Percentiles rank a stretch among this genome's conserved stretches.
Evolutionary conservation across 2,329 filamentous ascomycete species (phyloP).

Genomic region (Diaporthe sp.): DNA sequence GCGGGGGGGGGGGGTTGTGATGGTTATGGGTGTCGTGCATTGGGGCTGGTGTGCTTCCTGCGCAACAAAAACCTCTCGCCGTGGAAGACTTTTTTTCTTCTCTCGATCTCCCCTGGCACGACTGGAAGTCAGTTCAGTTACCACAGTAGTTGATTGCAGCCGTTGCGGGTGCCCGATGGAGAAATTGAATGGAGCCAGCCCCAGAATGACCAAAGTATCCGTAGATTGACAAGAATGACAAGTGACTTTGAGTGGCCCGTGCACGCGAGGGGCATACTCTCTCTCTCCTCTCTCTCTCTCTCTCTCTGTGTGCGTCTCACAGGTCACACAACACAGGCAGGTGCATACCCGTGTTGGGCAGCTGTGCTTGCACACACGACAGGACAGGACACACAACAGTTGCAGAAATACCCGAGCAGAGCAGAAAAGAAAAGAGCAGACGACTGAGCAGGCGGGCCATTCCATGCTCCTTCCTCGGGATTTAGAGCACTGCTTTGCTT

Average conservation of each 20-base stretch:
- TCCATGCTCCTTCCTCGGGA: not conserved
- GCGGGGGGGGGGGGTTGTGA: not conserved
- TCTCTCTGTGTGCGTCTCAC: too few relatives aligned
- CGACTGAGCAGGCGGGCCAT: not conserved
- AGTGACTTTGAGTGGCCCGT: not conserved
- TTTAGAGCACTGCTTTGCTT: not conserved
- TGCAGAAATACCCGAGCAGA: not conserved
- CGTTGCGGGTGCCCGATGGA: not conserved
- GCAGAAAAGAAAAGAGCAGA: not conserved
- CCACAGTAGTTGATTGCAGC: not conserved
- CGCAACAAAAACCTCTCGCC: not conserved
- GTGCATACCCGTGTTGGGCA: slow-evolving; percentile 9
- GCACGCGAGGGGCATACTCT: not conserved
- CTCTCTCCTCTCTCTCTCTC: not conserved
- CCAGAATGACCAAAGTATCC: not conserved
- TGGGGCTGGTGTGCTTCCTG: not conserved
- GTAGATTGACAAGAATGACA: not conserved
- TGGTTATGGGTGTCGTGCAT: slow-evolving; percentile 1
- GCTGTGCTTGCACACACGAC: not conserved
- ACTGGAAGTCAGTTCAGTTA: not conserved
- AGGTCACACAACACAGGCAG: not conserved
- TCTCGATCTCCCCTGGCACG: not conserved
- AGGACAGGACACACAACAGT: not conserved
- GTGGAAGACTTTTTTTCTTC: slow-evolving; percentile 2
- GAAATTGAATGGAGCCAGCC: not conserved